phyloP scores from a whole-genome alignment of 2,329 filamentous ascomycete species.

The Didymella keratinophila region DNA sequence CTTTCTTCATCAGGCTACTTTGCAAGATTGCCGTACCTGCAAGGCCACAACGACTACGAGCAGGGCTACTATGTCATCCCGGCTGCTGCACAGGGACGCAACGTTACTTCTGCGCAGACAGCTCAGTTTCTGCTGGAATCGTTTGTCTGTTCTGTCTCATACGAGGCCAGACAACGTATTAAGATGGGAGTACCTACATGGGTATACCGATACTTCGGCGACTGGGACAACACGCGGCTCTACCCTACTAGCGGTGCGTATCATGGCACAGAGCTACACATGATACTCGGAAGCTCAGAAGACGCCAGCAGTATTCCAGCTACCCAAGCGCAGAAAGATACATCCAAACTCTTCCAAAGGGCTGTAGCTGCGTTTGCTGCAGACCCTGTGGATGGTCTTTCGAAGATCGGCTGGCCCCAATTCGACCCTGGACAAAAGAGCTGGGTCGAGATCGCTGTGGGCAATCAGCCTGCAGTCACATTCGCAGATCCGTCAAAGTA shows the following conservation, averaged over 20 bases:
- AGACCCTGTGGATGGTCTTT: conserved; percentile 26
- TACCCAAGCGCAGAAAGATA: conserved; percentile 22
- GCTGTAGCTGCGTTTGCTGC: conserved; percentile 31
- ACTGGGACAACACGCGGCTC: conserved; percentile 31
- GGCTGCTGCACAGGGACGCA: conserved; percentile 28
- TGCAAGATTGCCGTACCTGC: conserved; percentile 28
- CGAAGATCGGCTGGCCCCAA: conserved; percentile 25
- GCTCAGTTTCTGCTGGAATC: conserved; percentile 26
- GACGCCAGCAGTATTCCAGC: conserved; percentile 25
- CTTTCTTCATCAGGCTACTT: conserved; percentile 22
- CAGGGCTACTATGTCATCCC: conserved; percentile 33
- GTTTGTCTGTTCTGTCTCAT: conserved; percentile 27
- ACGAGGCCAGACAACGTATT: conserved; percentile 21
- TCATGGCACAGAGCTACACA: conserved; percentile 35
- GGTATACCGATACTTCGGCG: conserved; percentile 33
- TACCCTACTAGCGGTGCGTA: conserved; percentile 35
- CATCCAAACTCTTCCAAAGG: conserved; percentile 25
- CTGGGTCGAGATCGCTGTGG: conserved; percentile 24
- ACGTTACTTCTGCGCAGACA: conserved; percentile 25
- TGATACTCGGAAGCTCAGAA: conserved; percentile 34
- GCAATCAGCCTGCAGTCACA: conserved; percentile 10
- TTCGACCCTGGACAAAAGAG: conserved; percentile 21
- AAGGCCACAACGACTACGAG: conserved; percentile 32
- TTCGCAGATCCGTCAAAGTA: conserved; percentile 25
- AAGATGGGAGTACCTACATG: conserved; percentile 24